Evolutionary conservation across 768 basidiomycete genomes (phyloP).

Genomic region (Boletus sensibilis): DNA sequence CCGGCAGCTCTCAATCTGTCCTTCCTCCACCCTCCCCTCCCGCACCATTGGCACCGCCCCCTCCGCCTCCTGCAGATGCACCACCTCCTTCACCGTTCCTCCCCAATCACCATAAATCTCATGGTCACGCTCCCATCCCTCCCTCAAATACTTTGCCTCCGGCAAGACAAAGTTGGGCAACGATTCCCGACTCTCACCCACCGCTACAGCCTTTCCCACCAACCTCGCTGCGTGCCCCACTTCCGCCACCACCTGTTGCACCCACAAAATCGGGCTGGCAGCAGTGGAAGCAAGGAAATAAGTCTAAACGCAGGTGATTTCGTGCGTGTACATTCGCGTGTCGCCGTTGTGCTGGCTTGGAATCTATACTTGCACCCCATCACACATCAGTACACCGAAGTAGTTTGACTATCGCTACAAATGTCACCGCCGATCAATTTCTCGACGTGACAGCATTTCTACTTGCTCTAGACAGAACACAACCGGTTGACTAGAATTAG

Average conservation of each 20-base stretch:
- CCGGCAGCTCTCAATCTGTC: conserved; percentile 35
- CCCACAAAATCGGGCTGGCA: conserved; percentile 51
- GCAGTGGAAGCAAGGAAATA: conserved; percentile 40
- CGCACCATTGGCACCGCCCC: conserved; percentile 10
- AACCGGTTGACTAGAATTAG: conserved; percentile 36
- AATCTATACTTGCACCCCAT: conserved; percentile 3
- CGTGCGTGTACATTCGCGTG: neutral
- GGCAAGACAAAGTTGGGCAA: neutral
- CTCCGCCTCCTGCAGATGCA: conserved; percentile 17
- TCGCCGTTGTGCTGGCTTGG: neutral
- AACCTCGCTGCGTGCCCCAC: conserved; percentile 11
- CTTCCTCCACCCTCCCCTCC: conserved; percentile 26
- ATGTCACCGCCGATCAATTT: neutral
- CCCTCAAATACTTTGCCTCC: conserved; percentile 5
- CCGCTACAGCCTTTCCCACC: conserved; percentile 8
- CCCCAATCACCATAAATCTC: conserved; percentile 9
- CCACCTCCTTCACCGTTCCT: neutral
- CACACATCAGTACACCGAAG: neutral
- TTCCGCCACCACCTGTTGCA: conserved; percentile 21
- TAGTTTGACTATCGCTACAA: conserved; percentile 17
- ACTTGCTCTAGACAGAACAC: conserved; percentile 25
- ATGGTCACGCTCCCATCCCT: conserved; percentile 13
- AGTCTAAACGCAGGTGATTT: conserved; percentile 22
- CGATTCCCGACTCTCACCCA: conserved; percentile 12
- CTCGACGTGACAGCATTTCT: conserved; percentile 19